phyloP scores from a whole-genome alignment of 192 early-diverging fungal genomes.

The Coemansia sp. region DNA sequence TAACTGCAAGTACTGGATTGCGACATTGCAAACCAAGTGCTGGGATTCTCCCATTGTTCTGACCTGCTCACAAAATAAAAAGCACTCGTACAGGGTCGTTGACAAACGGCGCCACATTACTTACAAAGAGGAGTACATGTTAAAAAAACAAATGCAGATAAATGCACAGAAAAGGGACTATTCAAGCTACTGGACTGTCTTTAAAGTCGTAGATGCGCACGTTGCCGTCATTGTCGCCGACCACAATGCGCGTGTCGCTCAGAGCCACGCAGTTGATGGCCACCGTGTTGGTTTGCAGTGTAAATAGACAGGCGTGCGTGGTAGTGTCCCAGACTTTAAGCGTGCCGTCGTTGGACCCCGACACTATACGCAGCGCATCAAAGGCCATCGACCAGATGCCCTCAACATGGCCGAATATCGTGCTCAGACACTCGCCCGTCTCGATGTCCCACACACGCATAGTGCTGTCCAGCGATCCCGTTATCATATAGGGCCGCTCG shows the following conservation, averaged over 20 bases:
- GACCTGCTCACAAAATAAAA: too few relatives aligned
- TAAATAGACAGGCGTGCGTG: constrained; percentile 63
- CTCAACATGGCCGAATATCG: constrained; percentile 76
- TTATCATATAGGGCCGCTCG: constrained; percentile 59
- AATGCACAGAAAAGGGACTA: background rate
- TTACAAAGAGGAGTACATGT: too few relatives aligned
- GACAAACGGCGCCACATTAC: too few relatives aligned
- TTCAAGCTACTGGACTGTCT: constrained; percentile 5
- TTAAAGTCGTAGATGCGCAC: constrained; percentile 82
- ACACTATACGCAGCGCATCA: constrained; percentile 69
- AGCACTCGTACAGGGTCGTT: too few relatives aligned
- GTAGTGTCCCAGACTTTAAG: constrained; percentile 76
- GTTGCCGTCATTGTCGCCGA: constrained; percentile 79
- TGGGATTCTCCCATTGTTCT: too few relatives aligned
- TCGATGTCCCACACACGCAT: constrained; percentile 91
- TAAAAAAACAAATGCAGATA: background rate
- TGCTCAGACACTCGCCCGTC: constrained; percentile 69
- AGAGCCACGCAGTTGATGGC: constrained; percentile 78
- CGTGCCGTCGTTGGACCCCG: constrained; percentile 62
- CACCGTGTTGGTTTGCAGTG: constrained; percentile 59
- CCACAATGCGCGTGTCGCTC: constrained; percentile 83
- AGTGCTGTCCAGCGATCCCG: constrained; percentile 78
- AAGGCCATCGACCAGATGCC: constrained; percentile 79
- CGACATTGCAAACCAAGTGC: too few relatives aligned
- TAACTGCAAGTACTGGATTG: too few relatives aligned